phyloP scores from a whole-genome alignment of 495 filamentous ascomycete species.

The Hamigera avellanea region DNA sequence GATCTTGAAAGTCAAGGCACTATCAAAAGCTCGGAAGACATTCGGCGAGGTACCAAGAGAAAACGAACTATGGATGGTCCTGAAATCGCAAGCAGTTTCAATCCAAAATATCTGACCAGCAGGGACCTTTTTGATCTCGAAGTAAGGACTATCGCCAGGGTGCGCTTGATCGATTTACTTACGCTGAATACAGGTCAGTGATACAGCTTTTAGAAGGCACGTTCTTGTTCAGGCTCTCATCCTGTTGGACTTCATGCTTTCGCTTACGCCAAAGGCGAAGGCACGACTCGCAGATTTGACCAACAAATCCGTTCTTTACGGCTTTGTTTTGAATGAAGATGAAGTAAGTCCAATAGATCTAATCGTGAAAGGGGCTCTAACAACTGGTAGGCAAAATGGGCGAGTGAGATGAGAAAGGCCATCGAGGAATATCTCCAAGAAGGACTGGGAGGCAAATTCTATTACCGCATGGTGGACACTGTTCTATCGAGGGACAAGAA shows the following conservation, averaged over 20 bases:
- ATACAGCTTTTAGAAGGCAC: conserved; percentile 86
- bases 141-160: conserved; percentile 31
- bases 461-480: conserved; percentile 91
- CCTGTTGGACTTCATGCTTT: conserved; percentile 82
- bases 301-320: conserved; percentile 82
- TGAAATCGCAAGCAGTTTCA: conserved; percentile 66
- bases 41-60: conserved; percentile 53
- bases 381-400: conserved; percentile 56
- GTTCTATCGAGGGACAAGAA: conserved; percentile 92
- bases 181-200: conserved; percentile 52
- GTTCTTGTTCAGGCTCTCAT: conserved; percentile 92
- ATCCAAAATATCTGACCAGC: conserved; percentile 94
- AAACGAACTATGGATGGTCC: conserved; percentile 52
- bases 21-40: conserved; percentile 47
- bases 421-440: conserved; percentile 74
- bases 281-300: conserved; percentile 58
- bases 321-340: conserved; percentile 63
- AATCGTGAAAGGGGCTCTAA: conserved; percentile 6
- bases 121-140: conserved; percentile 92
- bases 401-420: conserved; percentile 50
- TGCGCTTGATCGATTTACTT: not conserved
- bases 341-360: conserved; percentile 44
- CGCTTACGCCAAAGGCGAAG: conserved; percentile 72
- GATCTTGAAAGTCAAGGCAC: conserved; percentile 40
- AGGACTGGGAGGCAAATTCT: conserved; percentile 64